phyloP scores from a whole-genome alignment of 2,329 filamentous ascomycete species.

The Neofusicoccum ribis region DNA sequence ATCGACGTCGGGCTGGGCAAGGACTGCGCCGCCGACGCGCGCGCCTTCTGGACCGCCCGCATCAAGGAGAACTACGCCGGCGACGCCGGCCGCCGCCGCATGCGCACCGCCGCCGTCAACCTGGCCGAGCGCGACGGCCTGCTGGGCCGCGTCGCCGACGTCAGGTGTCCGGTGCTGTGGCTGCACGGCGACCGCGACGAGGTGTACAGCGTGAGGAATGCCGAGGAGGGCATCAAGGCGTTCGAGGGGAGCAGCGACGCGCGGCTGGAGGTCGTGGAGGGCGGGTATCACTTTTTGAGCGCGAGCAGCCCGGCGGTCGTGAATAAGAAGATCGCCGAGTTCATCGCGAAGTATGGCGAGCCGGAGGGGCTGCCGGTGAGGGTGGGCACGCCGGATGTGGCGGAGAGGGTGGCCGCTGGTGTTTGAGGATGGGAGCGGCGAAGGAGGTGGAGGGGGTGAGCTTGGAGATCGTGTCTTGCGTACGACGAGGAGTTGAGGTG shows the following conservation, averaged over 20 bases:
- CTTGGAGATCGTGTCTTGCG: too few relatives aligned
- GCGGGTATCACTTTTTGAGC: slow-evolving; percentile 53
- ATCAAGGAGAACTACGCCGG: slow-evolving; percentile 50
- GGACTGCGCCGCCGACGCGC: slow-evolving; percentile 36
- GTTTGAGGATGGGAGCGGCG: too few relatives aligned
- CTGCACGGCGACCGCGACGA: slow-evolving; percentile 45
- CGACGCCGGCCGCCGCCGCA: slow-evolving; percentile 49
- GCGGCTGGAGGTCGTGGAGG: slow-evolving; percentile 45
- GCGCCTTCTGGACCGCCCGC: slow-evolving; percentile 47
- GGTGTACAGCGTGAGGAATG: slow-evolving; percentile 45
- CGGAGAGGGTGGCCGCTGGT: too few relatives aligned
- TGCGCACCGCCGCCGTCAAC: slow-evolving; percentile 53
- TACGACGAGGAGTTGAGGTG: too few relatives aligned
- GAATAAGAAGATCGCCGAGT: slow-evolving; percentile 33
- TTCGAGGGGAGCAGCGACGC: slow-evolving; percentile 48
- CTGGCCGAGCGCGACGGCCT: slow-evolving; percentile 52
- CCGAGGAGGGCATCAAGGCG: slow-evolving; percentile 49
- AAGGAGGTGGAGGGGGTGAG: too few relatives aligned
- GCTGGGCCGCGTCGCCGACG: slow-evolving; percentile 46
- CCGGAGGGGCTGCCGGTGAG: too few relatives aligned
- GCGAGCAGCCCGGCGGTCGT: slow-evolving; percentile 50
- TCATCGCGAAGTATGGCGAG: slow-evolving; percentile 31
- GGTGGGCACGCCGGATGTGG: too few relatives aligned
- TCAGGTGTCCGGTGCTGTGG: slow-evolving; percentile 54
- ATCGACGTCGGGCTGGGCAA: slow-evolving; percentile 51